A percentile compares a stretch with the other conserved stretches of the same genome.
Conservation (phyloP, 1,284 basidiomycete genomes). For the Abortiporus biennis region DNA sequence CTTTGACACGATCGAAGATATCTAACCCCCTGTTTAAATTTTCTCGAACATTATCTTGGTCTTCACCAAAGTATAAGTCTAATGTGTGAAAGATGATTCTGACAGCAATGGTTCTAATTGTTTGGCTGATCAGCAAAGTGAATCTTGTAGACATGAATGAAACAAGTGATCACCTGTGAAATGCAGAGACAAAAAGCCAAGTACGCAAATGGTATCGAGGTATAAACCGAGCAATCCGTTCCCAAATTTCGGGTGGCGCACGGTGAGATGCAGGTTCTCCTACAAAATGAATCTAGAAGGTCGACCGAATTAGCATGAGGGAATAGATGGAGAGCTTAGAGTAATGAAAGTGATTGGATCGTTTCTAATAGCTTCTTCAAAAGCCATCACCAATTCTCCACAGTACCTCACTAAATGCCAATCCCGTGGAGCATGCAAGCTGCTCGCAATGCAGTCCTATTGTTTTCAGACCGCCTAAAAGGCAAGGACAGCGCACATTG, state of each 20-base stretch:
- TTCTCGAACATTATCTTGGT: slow-evolving; percentile 44
- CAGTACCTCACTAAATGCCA: no score
- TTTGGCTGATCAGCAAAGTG: not conserved
- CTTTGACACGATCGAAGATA: slow-evolving; percentile 58
- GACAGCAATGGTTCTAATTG: slow-evolving; percentile 49
- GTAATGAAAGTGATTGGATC: no score
- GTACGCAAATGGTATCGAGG: slow-evolving; percentile 58
- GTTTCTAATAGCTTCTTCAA: no score
- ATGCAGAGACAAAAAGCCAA: slow-evolving; percentile 58
- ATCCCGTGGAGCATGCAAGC: no score
- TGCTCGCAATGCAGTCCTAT: no score
- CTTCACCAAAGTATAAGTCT: slow-evolving; percentile 60
- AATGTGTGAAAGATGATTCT: slow-evolving; percentile 58
- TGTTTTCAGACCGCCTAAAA: no score
- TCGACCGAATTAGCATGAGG: no score
- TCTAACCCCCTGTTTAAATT: slow-evolving; percentile 53
- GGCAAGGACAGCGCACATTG: no score
- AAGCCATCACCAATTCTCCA: no score
- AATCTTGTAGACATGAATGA: not conserved
- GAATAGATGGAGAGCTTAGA: no score
- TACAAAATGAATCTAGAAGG: slow-evolving; percentile 41
- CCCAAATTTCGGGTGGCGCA: slow-evolving; percentile 60
- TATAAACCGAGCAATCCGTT: slow-evolving; percentile 51
- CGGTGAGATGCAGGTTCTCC: slow-evolving; percentile 51
- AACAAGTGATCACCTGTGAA: slow-evolving; percentile 30